Evolutionary conservation across 2,329 filamentous ascomycete species (phyloP).

Genomic region (Aspergillus carbonarius): DNA sequence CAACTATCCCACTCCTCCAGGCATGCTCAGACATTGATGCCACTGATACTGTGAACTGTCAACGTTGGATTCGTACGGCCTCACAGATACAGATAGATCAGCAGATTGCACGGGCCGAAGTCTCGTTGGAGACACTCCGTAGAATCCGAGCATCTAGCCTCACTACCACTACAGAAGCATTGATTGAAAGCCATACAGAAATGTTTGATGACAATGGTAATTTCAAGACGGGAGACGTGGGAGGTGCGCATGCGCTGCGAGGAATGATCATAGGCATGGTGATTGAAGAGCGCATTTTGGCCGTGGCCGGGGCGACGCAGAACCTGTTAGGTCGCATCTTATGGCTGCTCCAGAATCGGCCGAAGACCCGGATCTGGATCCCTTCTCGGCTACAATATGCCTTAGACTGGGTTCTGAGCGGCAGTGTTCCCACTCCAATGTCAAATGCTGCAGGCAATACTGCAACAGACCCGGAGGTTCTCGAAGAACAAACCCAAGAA

Average conservation of each 20-base stretch:
- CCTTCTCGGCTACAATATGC: conserved; percentile 44
- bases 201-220: conserved; percentile 29
- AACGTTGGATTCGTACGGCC: conserved; percentile 27
- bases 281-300: conserved; percentile 46
- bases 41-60: conserved; percentile 30
- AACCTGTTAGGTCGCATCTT: conserved; percentile 39
- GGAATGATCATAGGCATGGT: conserved; percentile 51
- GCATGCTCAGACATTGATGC: conserved; percentile 27
- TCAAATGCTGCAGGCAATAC: conserved; percentile 6
- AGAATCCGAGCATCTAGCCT: conserved; percentile 16
- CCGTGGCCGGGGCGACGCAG: conserved; percentile 6
- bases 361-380: conserved; percentile 43
- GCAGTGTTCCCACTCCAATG: conserved; percentile 23
- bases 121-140: conserved; percentile 26
- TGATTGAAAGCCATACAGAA: background rate
- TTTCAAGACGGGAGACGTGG: background rate
- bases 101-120: conserved; percentile 13
- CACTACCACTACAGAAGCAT: background rate
- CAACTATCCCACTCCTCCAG: conserved; percentile 26
- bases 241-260: conserved; percentile 29
- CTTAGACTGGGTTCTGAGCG: conserved; percentile 40
- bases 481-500: conserved; percentile 21
- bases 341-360: conserved; percentile 38
- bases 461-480: conserved; percentile 26
- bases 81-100: conserved; percentile 10